Percentiles rank a stretch among this genome's conserved stretches.
These are phyloP conservation scores for Mikania micrantha DNA, from an alignment of 129 eudicot genomes.

Conservation along the genomic window DNA sequence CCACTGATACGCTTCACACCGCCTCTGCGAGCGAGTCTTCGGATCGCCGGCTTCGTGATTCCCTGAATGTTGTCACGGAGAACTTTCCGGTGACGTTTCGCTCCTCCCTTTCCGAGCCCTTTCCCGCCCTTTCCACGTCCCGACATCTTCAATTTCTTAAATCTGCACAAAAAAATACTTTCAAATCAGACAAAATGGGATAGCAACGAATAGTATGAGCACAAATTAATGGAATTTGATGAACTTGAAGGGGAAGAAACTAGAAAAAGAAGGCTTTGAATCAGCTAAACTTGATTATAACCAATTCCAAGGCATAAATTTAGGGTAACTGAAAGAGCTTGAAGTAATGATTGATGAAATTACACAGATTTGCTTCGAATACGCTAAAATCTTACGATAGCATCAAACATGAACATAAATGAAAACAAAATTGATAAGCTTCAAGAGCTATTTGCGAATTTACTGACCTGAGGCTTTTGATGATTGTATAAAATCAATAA, in stretches of 20 bases:
- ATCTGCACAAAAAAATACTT: neutral
- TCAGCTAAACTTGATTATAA: no score
- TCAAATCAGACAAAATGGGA: neutral
- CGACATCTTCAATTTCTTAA: conserved; percentile 15
- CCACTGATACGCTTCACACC: conserved; percentile 29
- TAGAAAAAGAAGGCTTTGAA: no score
- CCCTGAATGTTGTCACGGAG: conserved; percentile 39
- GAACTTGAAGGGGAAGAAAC: no score
- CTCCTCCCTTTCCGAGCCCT: conserved; percentile 53
- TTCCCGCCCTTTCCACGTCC: conserved; percentile 52
- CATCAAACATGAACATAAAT: no score
- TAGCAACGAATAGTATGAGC: no score
- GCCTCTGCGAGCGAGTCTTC: conserved; percentile 24
- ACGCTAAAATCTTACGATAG: no score
- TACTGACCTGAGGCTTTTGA: neutral
- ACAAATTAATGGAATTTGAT: no score
- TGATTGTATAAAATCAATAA: neutral
- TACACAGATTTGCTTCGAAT: no score
- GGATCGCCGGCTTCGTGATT: conserved; percentile 29
- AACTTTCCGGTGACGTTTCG: conserved; percentile 43
- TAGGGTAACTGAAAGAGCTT: no score
- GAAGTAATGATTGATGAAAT: neutral
- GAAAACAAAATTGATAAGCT: neutral
- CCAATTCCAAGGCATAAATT: no score
- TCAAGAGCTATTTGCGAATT: no score